Evolutionary conservation across 2,329 filamentous ascomycete genomes (phyloP), one percentile per base, ranked within the genome.

Genomic region (Fusarium hainanense): DNA sequence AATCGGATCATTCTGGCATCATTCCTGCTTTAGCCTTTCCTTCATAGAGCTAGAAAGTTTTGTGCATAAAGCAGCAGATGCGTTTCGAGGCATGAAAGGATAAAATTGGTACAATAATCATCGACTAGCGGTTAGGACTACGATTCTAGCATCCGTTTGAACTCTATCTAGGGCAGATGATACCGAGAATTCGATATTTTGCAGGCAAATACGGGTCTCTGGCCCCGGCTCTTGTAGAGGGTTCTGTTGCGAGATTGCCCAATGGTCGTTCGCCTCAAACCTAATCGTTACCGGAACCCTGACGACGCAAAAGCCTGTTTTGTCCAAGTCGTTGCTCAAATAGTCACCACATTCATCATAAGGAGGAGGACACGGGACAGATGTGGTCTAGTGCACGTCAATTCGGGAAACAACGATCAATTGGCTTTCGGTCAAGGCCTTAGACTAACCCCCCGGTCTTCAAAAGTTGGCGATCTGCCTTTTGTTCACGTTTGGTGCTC

Each of bases 401-500:
- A 10, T 16, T 10, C 1, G 20, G 20, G 23, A 46, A n/a, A 25
- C 23, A 46, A 3, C 43, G 25, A 25, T 21, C 20, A 13, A n/a
- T 23, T 23, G 47, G 16, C 9, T 18, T 16, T 8, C 7, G 12
- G 20, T 10, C 28, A 27, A 34, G 4, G 20, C 11, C 7, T 34
- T 32, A 11, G 10, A 13, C 16, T 23, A 75, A n/a, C 70, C 77
- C 8, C 74, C 72, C 1, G 34, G 20, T 1, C 12, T 65, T 12
- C 75, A 77, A 34, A 76, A 74, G 16, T 30, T 74, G 14, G 74
- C 66, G 1, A 70, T 76, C 3, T 62, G 68, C 14, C 28, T 74
- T 7, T 67, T 78, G 51, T 78, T 78, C 46, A 62, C 63, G 34
- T 77, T 76, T 54, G 76, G 77, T 4, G 67, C 72, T 9, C 57